These are phyloP conservation scores for Talaromyces stipitatus DNA, from an alignment of 495 filamentous ascomycete species.

Conservation along the genomic window DNA sequence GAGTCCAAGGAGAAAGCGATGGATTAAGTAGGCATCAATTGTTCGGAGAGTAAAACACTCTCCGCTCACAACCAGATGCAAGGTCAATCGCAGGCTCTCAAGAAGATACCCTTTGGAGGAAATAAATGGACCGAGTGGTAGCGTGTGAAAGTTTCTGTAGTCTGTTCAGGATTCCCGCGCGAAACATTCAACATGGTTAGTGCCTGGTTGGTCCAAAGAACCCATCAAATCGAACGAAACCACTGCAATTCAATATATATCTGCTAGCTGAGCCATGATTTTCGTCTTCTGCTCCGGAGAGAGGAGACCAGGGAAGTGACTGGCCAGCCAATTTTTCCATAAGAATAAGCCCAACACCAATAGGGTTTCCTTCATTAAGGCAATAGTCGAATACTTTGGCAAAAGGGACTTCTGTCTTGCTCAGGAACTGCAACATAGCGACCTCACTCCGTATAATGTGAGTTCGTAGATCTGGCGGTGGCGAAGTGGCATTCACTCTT, in stretches of 20 bases:
- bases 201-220: slow-evolving; percentile 16
- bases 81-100: slow-evolving; percentile 13
- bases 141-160: slow-evolving; percentile 9
- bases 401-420: slow-evolving; percentile 19
- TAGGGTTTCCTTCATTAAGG: slow-evolving; percentile 20
- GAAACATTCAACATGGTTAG: slow-evolving; percentile 20
- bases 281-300: slow-evolving; percentile 20
- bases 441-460: slow-evolving; percentile 27
- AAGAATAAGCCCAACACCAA: slow-evolving; percentile 31
- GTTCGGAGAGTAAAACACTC: slow-evolving; percentile 18
- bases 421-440: slow-evolving; percentile 24
- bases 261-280: slow-evolving; percentile 29
- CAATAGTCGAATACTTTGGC: slow-evolving; percentile 23
- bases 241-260: slow-evolving; percentile 30
- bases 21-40: slow-evolving; percentile 27
- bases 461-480: slow-evolving; percentile 19
- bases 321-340: slow-evolving; percentile 35
- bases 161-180: slow-evolving; percentile 24
- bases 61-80: slow-evolving; percentile 23
- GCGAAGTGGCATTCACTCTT: slow-evolving; percentile 21
- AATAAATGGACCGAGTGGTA: slow-evolving; percentile 15
- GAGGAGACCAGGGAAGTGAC: slow-evolving; percentile 22
- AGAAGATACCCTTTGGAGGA: slow-evolving; percentile 14
- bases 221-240: slow-evolving; percentile 21
- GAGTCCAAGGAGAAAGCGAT: slow-evolving; percentile 31